Evolutionary conservation across 2,329 filamentous ascomycete species (phyloP), one percentile per base, ranked within the genome.

Genomic region (Aspergillus sojae): DNA sequence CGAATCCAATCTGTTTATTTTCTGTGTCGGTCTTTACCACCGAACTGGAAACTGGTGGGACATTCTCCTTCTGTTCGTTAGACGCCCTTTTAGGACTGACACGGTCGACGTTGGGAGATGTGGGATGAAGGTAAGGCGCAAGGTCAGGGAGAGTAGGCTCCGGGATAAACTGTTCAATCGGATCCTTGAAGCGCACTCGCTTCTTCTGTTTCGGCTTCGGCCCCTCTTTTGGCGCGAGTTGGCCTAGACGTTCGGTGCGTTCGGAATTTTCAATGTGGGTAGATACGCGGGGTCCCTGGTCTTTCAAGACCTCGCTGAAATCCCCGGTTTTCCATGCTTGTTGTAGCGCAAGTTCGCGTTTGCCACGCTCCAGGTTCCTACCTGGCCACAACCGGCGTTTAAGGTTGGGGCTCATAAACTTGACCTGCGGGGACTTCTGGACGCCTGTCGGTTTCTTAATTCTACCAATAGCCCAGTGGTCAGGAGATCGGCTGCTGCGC

Each of bases 21-120:
- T 53, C 34, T 28, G 14, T 36, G 2, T 39, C 58, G 14, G 23
- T 45, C 6, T 52, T 52, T 3, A 26, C 32, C 34, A 28, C 32
- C 32, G 30, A 32, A 14, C 32, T 34, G 16, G 34, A 2, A 19
- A 23, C 3, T 6, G 66, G 65, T 1, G 63, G 64, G 14, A 67
- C 55, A 21, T 70, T 70, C 36, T 70, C 66, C 45, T 69, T 67
- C 43, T 68, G 61, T 16, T 67, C 66, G 6, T 46, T 48, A 7
- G 3, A 32, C 28, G 36, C 55, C 53, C 28, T 57, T 32, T 34
- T 12, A 21, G 19, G 5, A 12, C 19, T 11, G 60, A 54, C 26
- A 19, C 43, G 62, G 9, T 59, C 34, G 30, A 43, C 28, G 2
- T 46, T 48, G 16, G 50, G 59, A 4, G 62, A 54, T 5, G 50